Evolutionary conservation across 1,284 basidiomycete species (phyloP), one percentile per base, ranked within the genome.

Genomic region (Melanopsichium pennsylvanicum): DNA sequence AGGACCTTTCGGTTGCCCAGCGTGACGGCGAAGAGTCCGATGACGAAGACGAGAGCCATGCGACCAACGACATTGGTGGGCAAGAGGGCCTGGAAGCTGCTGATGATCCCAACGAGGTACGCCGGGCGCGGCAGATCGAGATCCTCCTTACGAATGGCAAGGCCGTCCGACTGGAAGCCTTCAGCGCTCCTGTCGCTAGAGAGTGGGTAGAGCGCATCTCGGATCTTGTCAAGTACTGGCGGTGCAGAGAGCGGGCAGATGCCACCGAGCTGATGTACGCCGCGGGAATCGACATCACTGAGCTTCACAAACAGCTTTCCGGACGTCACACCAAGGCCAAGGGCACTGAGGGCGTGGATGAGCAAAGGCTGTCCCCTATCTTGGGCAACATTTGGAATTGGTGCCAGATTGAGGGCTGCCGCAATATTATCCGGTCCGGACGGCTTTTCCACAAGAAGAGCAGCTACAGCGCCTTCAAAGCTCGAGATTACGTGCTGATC

Each of bases 201-300:
- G 90, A 93, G 72, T 93, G 91, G 91, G 87, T 92, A 42, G 84
- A 86, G 47, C 85, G 86, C 44, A 84, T 93, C 2, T 85, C 86
- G 22, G 86, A 85, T 33, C 84, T 93, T 23, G 82, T 89, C 29
- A 80, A 83, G 10, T 93, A 91, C 78, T 93, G 92, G 92, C 87
- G 85, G 46, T 84, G 86, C 47, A 86, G 88, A 32, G 88, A 90
- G 72, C 85, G 85, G 29, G 83, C 84, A 35, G 90, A 91, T 75
- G 88, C 91, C 15, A 84, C 84, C 49, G 85, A 88, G 56, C 89
- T 92, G 80, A 92, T 93, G 88, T 87, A 90, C 26, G 82, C 82
- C 21, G 32, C 84, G 85, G 44, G 80, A 26, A 43, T 62, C 21
- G 60, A 81, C 88, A 38, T 90, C 87, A 2, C 87, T 36, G 49